A percentile compares a stretch with the other conserved stretches of the same genome.
Conservation (phyloP, 106 monocot genomes). For the Agapanthus africanus region DNA sequence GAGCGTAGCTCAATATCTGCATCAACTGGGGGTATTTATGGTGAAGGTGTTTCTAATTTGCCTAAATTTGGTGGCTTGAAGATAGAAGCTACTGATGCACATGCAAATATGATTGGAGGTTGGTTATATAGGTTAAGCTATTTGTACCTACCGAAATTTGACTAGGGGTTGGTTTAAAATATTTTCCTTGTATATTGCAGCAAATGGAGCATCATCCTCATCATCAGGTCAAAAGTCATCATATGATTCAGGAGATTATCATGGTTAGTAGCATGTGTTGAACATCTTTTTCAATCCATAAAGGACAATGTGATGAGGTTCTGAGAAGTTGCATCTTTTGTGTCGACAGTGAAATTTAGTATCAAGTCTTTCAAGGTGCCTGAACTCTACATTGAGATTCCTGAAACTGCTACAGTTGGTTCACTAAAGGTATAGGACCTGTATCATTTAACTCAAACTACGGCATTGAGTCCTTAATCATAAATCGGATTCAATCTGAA, state of each 20-base stretch:
- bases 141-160: not conserved
- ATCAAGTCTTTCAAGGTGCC: slow-evolving; percentile 92
- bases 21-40: slow-evolving; percentile 8
- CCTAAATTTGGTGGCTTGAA: slow-evolving; percentile 20
- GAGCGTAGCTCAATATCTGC: slow-evolving; percentile 23
- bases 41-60: slow-evolving; percentile 8
- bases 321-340: not conserved
- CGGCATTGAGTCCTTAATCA: not conserved
- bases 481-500: not conserved
- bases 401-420: slow-evolving; percentile 88
- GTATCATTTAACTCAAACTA: not conserved
- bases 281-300: not conserved
- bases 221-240: slow-evolving; percentile 21
- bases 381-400: slow-evolving; percentile 79
- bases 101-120: slow-evolving; percentile 23
- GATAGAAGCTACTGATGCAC: slow-evolving; percentile 21
- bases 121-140: slow-evolving; percentile 8
- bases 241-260: slow-evolving; percentile 38
- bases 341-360: slow-evolving; percentile 59
- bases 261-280: slow-evolving; percentile 20
- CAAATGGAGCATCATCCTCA: slow-evolving; percentile 32
- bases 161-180: not conserved
- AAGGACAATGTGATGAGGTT: not conserved
- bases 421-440: slow-evolving; percentile 58
- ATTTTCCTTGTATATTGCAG: slow-evolving; percentile 28